phyloP scores from a whole-genome alignment of 352 stramenopile genomes.

The Elongisporangium prolatum region DNA sequence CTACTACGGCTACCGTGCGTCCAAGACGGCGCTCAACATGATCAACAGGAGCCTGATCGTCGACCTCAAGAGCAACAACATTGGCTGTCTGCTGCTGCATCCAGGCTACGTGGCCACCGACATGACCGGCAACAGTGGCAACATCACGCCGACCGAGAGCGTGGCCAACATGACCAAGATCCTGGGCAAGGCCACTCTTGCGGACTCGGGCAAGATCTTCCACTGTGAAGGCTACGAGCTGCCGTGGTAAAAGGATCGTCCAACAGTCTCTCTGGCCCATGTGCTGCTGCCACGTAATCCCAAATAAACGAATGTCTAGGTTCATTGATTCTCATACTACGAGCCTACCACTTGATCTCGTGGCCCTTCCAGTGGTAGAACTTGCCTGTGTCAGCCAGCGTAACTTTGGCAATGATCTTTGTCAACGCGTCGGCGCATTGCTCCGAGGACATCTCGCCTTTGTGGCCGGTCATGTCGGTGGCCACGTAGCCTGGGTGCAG shows the following conservation, averaged over 20 bases:
- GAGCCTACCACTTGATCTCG: conserved; percentile 27
- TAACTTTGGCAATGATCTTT: conserved; percentile 29
- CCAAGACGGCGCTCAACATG: conserved; percentile 80
- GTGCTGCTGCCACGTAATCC: too few relatives aligned
- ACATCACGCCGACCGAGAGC: conserved; percentile 10
- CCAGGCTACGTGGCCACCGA: conserved; percentile 59
- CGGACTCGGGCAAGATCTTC: conserved; percentile 31
- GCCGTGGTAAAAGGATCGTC: conserved; percentile 21
- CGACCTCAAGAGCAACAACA: conserved; percentile 43
- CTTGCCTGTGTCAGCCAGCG: conserved; percentile 30
- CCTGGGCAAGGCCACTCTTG: conserved; percentile 19
- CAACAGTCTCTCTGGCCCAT: too few relatives aligned
- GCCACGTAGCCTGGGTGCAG: conserved; percentile 36
- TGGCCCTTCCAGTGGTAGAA: conserved; percentile 30
- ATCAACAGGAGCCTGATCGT: conserved; percentile 44
- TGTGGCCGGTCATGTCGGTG: conserved; percentile 30
- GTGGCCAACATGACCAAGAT: conserved; percentile 13
- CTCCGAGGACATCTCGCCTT: conserved; percentile 11
- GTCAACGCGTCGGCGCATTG: conserved; percentile 26
- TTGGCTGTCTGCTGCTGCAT: conserved; percentile 49
- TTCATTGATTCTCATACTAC: background rate
- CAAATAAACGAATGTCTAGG: background rate
- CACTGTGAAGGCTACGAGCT: conserved; percentile 25
- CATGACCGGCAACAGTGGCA: conserved; percentile 27
- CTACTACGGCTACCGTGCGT: conserved; percentile 69